These are phyloP conservation scores for Terana coerulea DNA, from an alignment of 768 basidiomycete genomes.

Conservation along the genomic window DNA sequence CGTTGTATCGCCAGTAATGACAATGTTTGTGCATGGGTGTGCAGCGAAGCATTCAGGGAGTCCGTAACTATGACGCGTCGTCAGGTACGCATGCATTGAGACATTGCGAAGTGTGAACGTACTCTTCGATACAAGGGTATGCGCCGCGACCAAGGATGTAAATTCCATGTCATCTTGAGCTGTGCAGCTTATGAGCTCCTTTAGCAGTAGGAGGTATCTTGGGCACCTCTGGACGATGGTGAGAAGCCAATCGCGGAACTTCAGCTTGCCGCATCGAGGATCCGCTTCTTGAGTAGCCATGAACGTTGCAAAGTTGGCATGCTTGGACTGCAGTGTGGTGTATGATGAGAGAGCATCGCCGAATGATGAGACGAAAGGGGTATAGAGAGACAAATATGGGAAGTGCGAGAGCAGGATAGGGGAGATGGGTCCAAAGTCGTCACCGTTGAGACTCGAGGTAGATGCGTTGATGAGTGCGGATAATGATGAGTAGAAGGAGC, in stretches of 20 bases:
- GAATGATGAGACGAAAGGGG: conserved; percentile 79
- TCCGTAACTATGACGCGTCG: conserved; percentile 61
- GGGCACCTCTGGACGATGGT: conserved; percentile 88
- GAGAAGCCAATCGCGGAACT: conserved; percentile 80
- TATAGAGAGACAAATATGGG: conserved; percentile 85
- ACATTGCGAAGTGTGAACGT: conserved; percentile 16
- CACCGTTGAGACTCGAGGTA: conserved; percentile 16
- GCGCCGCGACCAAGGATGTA: conserved; percentile 52
- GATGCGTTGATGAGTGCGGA: conserved; percentile 38
- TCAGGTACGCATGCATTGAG: conserved; percentile 12
- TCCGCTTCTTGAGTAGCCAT: conserved; percentile 63
- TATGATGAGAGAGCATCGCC: conserved; percentile 60
- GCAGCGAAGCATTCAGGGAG: conserved; percentile 76
- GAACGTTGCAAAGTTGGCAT: conserved; percentile 57
- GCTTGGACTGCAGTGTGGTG: conserved; percentile 50
- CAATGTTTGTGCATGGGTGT: conserved; percentile 74
- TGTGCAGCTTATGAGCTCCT: conserved; percentile 72
- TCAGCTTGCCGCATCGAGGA: conserved; percentile 67
- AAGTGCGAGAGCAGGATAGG: conserved; percentile 74
- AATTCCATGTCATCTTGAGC: conserved; percentile 65
- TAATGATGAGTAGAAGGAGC: conserved; percentile 64
- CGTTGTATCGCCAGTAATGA: conserved; percentile 75
- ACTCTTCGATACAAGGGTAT: conserved; percentile 76
- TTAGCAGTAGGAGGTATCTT: conserved; percentile 78
- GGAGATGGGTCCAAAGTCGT: conserved; percentile 42